phyloP scores from a whole-genome alignment of 2,329 filamentous ascomycete species.

The Byssochlamys sp. region DNA sequence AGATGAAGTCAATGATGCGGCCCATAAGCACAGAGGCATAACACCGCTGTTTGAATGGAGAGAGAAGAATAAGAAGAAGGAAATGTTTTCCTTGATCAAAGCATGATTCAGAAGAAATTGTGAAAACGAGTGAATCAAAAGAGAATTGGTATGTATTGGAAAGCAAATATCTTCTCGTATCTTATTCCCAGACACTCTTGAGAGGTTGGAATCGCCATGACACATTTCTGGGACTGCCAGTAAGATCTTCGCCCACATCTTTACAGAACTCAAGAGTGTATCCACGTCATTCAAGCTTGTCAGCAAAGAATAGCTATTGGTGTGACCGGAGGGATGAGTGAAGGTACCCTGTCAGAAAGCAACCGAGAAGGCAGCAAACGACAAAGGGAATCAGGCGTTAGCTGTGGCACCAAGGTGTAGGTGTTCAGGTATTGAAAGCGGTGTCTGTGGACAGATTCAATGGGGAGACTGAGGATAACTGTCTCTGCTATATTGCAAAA shows the following conservation, averaged over 20 bases:
- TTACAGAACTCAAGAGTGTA: background rate
- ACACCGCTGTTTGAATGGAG: conserved; percentile 6
- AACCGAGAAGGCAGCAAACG: background rate
- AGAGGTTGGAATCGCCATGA: background rate
- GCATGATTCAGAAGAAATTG: background rate
- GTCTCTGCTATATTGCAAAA: background rate
- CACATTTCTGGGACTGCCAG: background rate
- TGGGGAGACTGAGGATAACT: background rate
- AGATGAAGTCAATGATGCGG: conserved; percentile 7
- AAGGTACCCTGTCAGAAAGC: background rate
- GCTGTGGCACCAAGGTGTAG: background rate
- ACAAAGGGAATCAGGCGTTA: background rate
- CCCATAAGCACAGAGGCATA: background rate
- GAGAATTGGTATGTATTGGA: background rate
- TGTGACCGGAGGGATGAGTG: background rate
- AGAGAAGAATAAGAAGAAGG: background rate
- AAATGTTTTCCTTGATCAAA: background rate
- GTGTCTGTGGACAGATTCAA: background rate
- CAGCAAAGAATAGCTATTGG: background rate
- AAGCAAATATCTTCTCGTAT: background rate
- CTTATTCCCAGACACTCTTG: background rate
- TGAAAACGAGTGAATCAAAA: background rate
- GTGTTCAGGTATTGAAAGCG: background rate
- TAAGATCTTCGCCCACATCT: background rate
- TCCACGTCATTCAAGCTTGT: background rate